Conservation (phyloP, 1,284 basidiomycete genomes). For the Boletus smithii region DNA sequence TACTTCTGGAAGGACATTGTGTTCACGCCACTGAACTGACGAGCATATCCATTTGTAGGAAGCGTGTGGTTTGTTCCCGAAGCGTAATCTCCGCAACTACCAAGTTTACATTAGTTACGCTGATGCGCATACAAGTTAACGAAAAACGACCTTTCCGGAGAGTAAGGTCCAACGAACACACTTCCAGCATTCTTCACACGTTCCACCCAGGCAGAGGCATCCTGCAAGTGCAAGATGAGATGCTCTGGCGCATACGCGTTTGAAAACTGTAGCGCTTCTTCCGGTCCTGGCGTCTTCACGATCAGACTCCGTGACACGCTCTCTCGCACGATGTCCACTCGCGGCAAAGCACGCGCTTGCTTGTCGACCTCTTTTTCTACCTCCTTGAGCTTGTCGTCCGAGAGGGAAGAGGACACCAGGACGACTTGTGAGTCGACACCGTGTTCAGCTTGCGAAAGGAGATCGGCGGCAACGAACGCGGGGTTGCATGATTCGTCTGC, state of each 20-base stretch:
- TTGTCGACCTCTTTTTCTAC: constrained; percentile 87
- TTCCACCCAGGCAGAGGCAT: constrained; percentile 65
- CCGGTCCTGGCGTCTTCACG: constrained; percentile 63
- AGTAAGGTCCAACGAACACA: constrained; percentile 92
- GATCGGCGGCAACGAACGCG: constrained; percentile 92
- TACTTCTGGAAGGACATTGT: constrained; percentile 98
- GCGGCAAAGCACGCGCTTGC: constrained; percentile 84
- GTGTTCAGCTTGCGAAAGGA: constrained; percentile 97
- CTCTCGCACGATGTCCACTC: constrained; percentile 88
- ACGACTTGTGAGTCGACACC: constrained; percentile 98
- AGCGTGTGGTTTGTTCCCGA: constrained; percentile 98
- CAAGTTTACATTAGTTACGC: constrained; percentile 9
- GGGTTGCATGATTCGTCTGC: constrained; percentile 86
- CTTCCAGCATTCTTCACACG: constrained; percentile 89
- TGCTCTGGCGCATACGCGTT: constrained; percentile 99
- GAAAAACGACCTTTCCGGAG: constrained; percentile 80
- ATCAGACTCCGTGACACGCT: constrained; percentile 93
- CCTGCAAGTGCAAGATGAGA: constrained; percentile 83
- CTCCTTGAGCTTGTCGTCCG: constrained; percentile 56
- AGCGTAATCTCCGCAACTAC: constrained; percentile 95
- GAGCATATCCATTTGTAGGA: constrained; percentile 92
- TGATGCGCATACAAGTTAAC: background rate
- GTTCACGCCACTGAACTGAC: constrained; percentile 98
- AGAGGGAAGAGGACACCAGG: constrained; percentile 77
- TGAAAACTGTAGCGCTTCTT: constrained; percentile 83